phyloP scores from a whole-genome alignment of 2,329 filamentous ascomycete genomes.

The Aspergillus sp. region DNA sequence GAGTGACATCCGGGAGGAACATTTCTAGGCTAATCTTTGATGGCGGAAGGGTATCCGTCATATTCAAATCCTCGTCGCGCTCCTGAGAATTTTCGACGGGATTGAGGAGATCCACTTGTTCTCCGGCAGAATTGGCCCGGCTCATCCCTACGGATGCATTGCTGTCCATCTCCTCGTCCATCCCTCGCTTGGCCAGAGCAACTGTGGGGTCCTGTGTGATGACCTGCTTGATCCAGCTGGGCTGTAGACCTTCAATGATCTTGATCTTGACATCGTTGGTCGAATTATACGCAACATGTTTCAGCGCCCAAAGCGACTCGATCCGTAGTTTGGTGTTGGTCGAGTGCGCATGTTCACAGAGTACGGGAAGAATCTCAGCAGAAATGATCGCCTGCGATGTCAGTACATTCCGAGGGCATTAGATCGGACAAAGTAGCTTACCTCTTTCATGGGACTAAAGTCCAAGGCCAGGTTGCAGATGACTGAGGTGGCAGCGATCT shows the following conservation, averaged over 20 bases:
- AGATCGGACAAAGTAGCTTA: slow-evolving; percentile 45
- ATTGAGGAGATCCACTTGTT: slow-evolving; percentile 61
- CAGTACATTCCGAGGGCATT: slow-evolving; percentile 1
- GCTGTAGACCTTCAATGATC: slow-evolving; percentile 73
- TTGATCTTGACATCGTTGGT: slow-evolving; percentile 71
- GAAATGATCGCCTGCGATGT: slow-evolving; percentile 65
- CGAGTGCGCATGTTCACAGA: slow-evolving; percentile 84
- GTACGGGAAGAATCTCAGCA: slow-evolving; percentile 68
- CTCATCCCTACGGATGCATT: slow-evolving; percentile 49
- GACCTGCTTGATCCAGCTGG: slow-evolving; percentile 76
- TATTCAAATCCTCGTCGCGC: slow-evolving; percentile 32
- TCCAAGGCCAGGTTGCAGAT: slow-evolving; percentile 84
- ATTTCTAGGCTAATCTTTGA: slow-evolving; percentile 40
- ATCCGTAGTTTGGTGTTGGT: slow-evolving; percentile 74
- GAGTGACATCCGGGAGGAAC: slow-evolving; percentile 40
- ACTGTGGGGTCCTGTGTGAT: slow-evolving; percentile 59
- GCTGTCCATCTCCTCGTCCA: slow-evolving; percentile 33
- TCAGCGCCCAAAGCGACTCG: slow-evolving; percentile 89
- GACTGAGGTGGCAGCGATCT: slow-evolving; percentile 80
- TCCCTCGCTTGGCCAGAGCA: slow-evolving; percentile 25
- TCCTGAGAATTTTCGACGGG: slow-evolving; percentile 40
- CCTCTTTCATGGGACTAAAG: slow-evolving; percentile 87
- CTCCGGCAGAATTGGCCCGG: slow-evolving; percentile 58
- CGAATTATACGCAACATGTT: slow-evolving; percentile 78
- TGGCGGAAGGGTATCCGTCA: slow-evolving; percentile 38